Percentiles rank a stretch among this genome's conserved stretches.
Evolutionary conservation across 768 basidiomycete species (phyloP).

Genomic region (Mycena sanguinolenta): DNA sequence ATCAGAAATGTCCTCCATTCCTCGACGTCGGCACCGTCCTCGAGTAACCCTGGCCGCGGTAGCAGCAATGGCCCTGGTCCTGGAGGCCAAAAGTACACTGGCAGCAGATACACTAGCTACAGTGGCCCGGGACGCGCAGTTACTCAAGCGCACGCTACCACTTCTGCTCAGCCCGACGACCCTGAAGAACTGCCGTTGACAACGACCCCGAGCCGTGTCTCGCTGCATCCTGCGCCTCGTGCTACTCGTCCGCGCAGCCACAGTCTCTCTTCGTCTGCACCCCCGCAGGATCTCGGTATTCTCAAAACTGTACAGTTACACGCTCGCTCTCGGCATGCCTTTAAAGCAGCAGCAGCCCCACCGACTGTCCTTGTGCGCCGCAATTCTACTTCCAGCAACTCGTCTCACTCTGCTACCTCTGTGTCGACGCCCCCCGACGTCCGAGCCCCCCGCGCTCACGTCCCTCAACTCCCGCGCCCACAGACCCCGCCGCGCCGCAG

Average conservation of each 20-base stretch:
- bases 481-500: constrained; percentile 46
- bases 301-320: constrained; percentile 75
- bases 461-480: constrained; percentile 20
- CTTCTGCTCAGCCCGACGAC: constrained; percentile 70
- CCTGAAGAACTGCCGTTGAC: constrained; percentile 60
- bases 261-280: constrained; percentile 63
- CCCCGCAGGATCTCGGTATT: constrained; percentile 61
- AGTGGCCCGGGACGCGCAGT: constrained; percentile 77
- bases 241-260: constrained; percentile 69
- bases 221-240: constrained; percentile 43
- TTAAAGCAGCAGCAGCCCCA: constrained; percentile 41
- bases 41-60: constrained; percentile 50
- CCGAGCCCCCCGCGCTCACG: constrained; percentile 33
- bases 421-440: constrained; percentile 26
- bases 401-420: not conserved
- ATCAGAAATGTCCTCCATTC: constrained; percentile 84
- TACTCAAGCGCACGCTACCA: constrained; percentile 77
- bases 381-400: constrained; percentile 59
- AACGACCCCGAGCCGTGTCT: too few relatives aligned
- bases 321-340: constrained; percentile 71
- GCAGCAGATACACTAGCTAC: constrained; percentile 77
- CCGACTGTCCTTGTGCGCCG: constrained; percentile 57
- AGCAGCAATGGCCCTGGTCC: constrained; percentile 72
- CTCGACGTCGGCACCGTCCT: constrained; percentile 56
- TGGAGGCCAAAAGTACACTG: constrained; percentile 81